Percentiles rank a stretch among this genome's conserved stretches.
These are phyloP conservation scores for Aspergillus avenaceus DNA, from an alignment of 495 filamentous ascomycete genomes.

Conservation along the genomic window DNA sequence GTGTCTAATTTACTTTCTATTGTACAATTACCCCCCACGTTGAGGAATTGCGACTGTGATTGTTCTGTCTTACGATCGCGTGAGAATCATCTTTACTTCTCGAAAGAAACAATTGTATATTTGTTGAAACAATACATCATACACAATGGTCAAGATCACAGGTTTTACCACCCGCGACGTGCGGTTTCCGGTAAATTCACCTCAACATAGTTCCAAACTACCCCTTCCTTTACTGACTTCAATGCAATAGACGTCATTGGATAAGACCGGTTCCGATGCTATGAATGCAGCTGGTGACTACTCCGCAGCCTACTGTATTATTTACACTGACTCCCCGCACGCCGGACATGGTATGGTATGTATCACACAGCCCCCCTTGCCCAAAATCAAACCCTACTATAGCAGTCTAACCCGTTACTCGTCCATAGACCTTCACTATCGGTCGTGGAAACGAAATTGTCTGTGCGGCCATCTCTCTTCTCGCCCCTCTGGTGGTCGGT, in stretches of 20 bases:
- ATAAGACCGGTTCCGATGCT: constrained; percentile 93
- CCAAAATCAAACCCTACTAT: background rate
- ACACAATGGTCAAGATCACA: constrained; percentile 72
- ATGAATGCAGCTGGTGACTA: constrained; percentile 97
- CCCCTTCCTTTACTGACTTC: background rate
- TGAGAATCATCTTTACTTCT: background rate
- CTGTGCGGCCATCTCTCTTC: constrained; percentile 73
- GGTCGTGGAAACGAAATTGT: constrained; percentile 95
- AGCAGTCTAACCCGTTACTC: background rate
- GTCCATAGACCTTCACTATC: constrained; percentile 84
- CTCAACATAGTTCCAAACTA: too few species aligned
- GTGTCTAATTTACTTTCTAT: background rate
- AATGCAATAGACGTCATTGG: constrained; percentile 69
- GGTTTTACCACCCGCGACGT: constrained; percentile 78
- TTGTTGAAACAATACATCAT: background rate
- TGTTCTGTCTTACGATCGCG: background rate
- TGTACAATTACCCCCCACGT: background rate
- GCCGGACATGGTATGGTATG: constrained; percentile 84
- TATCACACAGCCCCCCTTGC: too few species aligned
- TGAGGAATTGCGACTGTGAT: background rate
- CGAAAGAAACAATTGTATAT: background rate
- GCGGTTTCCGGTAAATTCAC: constrained; percentile 81
- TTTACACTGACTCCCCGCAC: constrained; percentile 70
- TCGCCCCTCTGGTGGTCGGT: constrained; percentile 67
- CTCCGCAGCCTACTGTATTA: constrained; percentile 87